Percentiles rank a stretch among this genome's conserved stretches.
Conservation (phyloP, 345 rosid species). For the Brassica juncea region DNA sequence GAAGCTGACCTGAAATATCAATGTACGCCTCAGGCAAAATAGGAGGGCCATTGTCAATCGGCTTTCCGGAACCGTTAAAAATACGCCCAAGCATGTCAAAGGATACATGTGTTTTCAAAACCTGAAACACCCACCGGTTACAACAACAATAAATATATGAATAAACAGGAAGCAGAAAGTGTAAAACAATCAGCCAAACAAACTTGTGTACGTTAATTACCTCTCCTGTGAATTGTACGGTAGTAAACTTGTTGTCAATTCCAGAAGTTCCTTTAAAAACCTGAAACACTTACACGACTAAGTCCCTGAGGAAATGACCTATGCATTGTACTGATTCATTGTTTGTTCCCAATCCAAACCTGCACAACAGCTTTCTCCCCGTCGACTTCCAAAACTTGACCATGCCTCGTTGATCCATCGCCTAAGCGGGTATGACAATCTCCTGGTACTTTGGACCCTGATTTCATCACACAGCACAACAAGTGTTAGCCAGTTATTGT, state of each 20-base stretch:
- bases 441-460: conserved; percentile 98
- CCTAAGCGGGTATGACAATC: conserved; percentile 92
- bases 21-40: conserved; percentile 94
- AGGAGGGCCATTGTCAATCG: conserved; percentile 97
- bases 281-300: conserved; percentile 36
- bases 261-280: conserved; percentile 97
- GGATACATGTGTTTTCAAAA: conserved; percentile 92
- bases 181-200: background rate
- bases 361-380: conserved; percentile 99
- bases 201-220: conserved; percentile 29
- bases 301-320: background rate
- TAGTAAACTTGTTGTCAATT: conserved; percentile 87
- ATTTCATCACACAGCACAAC: background rate
- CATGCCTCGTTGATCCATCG: conserved; percentile 90
- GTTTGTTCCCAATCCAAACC: conserved; percentile 39
- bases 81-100: conserved; percentile 98
- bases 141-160: background rate
- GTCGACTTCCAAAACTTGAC: conserved; percentile 97
- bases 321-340: background rate
- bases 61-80: conserved; percentile 97
- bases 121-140: conserved; percentile 47
- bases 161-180: background rate
- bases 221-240: conserved; percentile 94
- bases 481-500: background rate
- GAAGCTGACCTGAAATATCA: conserved; percentile 83